Conservation (phyloP, 352 stramenopile species). For the Phytophthora sp. region DNA sequence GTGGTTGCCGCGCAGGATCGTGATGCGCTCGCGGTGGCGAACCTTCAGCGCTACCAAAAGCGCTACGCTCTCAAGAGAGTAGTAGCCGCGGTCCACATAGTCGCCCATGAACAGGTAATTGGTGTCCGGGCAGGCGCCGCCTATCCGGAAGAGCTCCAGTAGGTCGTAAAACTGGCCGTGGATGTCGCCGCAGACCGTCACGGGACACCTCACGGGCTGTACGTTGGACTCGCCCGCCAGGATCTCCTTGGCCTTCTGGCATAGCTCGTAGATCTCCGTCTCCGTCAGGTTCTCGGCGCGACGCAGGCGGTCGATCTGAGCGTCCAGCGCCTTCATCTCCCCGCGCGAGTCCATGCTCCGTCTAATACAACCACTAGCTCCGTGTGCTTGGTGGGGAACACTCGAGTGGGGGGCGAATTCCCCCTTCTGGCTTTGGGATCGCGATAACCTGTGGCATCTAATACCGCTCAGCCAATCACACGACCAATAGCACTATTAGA, state of each 20-base stretch:
- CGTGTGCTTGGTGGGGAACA: slow-evolving; percentile 32
- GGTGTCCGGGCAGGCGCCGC: slow-evolving; percentile 84
- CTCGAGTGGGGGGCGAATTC: background rate
- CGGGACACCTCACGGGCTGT: slow-evolving; percentile 83
- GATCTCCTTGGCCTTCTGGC: slow-evolving; percentile 91
- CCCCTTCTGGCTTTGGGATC: slow-evolving; percentile 26
- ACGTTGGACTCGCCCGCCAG: slow-evolving; percentile 86
- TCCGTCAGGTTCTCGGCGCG: slow-evolving; percentile 89
- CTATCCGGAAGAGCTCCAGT: slow-evolving; percentile 90
- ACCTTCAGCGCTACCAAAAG: slow-evolving; percentile 88
- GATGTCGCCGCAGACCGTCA: slow-evolving; percentile 90
- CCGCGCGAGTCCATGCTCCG: slow-evolving; percentile 54
- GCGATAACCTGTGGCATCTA: background rate
- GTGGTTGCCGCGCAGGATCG: slow-evolving; percentile 84
- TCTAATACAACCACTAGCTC: background rate
- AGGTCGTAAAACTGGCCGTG: slow-evolving; percentile 92
- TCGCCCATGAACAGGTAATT: slow-evolving; percentile 94
- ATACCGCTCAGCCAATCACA: slow-evolving; percentile 11
- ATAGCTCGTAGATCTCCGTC: slow-evolving; percentile 90
- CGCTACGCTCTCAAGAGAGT: slow-evolving; percentile 86
- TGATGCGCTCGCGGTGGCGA: slow-evolving; percentile 86
- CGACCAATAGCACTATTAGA: background rate
- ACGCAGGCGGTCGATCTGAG: slow-evolving; percentile 84
- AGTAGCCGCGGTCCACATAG: slow-evolving; percentile 91
- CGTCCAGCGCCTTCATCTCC: slow-evolving; percentile 88